A percentile compares a stretch with the other conserved stretches of the same genome.
Evolutionary conservation across 2,329 filamentous ascomycete genomes (phyloP).

Genomic region (Cyphellophora attinorum): DNA sequence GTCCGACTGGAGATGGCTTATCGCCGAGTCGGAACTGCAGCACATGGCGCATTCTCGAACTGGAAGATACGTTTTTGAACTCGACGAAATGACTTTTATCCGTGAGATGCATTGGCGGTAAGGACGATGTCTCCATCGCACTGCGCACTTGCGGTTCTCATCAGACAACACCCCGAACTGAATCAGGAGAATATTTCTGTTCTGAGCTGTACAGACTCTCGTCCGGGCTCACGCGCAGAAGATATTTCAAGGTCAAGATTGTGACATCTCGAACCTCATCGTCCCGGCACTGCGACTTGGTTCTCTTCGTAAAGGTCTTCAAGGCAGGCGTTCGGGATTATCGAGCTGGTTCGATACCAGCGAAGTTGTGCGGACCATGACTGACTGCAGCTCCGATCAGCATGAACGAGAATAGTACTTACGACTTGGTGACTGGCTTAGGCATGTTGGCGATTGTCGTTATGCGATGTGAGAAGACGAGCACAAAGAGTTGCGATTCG

Average conservation of each 20-base stretch:
- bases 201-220: constrained; percentile 5
- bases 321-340: constrained; percentile 51
- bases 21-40: constrained; percentile 88
- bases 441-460: constrained; percentile 46
- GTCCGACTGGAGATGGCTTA: constrained; percentile 66
- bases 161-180: constrained; percentile 62
- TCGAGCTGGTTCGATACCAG: constrained; percentile 73
- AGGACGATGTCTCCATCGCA: constrained; percentile 8
- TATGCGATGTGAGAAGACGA: no score
- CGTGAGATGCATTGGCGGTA: constrained; percentile 42
- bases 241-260: constrained; percentile 66
- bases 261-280: constrained; percentile 63
- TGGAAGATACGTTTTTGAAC: constrained; percentile 59
- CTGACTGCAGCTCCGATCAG: constrained; percentile 46
- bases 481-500: no score
- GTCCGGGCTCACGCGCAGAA: constrained; percentile 46
- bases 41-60: constrained; percentile 79
- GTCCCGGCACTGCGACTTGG: constrained; percentile 44
- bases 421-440: constrained; percentile 38
- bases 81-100: constrained; percentile 74
- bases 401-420: constrained; percentile 45
- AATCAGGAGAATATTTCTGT: constrained; percentile 37
- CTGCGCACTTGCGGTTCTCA: constrained; percentile 44
- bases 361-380: constrained; percentile 74
- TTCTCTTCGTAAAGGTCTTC: constrained; percentile 28